Base-by-base conservation (phyloP, 345 rosid genomes). In the Odontarrhena argentea region DNA sequence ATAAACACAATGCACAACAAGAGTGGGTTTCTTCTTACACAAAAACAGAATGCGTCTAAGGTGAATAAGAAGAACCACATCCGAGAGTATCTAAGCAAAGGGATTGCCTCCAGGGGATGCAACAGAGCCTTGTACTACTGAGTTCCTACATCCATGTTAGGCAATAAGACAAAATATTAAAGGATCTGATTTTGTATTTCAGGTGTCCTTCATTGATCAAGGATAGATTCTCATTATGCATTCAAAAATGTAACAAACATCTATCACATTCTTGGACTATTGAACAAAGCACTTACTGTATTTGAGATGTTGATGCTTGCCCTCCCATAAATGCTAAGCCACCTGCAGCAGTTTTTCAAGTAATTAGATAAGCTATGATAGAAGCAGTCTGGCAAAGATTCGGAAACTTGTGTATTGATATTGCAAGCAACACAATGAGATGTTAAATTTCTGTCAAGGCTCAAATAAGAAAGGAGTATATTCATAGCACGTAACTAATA, bases 91-190 rank as follows among this genome's bases (percentile, higher is more conserved):
- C 81, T 82, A 93, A 1, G 94, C 91, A 73, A 94, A 94, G 43
- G 97, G 97, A 75, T 94, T 94, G 63, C 97, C 92, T 64, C 96
- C 89, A 0, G 83, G 32, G 6, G 86, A 85, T 66, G 99, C 88
- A 74, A 91, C 86, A 51, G 83, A 88, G 5, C 82, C 99, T 69
- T 87, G 96, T 30, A 86, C 57, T 24, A 84, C 80, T 32, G 86
- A 70, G 52, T 76, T 84, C 79, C 97, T 94, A 77, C 59, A 68
- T 35, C 25, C 42, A 55, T 62, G 24, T 55, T 28, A 58, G 32
- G 55, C 38, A 36, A 44, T 44, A 62, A 51, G 38, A 44, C 28
- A 35, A 37, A 24, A 24, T 24, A 26, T 59, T 28, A 28, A 28
- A 28, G 32, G 32, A 28, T 28, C 32, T 28, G 32, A 28, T 2